These are phyloP conservation scores for Paragyromitra xinjiangensis DNA, from an alignment of 495 filamentous ascomycete species.

Conservation along the genomic window DNA sequence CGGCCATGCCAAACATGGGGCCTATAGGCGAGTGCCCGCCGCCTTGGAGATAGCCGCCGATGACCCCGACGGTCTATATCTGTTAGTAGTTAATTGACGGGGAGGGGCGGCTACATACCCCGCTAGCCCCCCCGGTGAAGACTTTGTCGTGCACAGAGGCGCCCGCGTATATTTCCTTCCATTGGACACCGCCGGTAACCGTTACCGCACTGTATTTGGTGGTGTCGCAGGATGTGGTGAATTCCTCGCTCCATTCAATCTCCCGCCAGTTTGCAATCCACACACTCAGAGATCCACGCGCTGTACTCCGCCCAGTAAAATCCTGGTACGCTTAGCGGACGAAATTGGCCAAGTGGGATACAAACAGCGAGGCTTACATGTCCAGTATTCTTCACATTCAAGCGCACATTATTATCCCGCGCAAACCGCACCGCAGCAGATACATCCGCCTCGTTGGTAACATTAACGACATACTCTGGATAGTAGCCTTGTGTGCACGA, in stretches of 20 bases:
- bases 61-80: slow-evolving; percentile 4
- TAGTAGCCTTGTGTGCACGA: slow-evolving; percentile 20
- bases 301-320: slow-evolving; percentile 64
- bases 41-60: slow-evolving; percentile 60
- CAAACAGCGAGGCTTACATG: slow-evolving; percentile 5
- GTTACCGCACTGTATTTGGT: slow-evolving; percentile 60
- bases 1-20: slow-evolving; percentile 65
- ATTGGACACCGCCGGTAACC: slow-evolving; percentile 64
- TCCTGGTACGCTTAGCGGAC: not conserved
- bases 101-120: slow-evolving; percentile 5
- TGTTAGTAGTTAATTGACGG: not conserved
- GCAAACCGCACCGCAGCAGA: slow-evolving; percentile 26
- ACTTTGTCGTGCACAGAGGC: not conserved
- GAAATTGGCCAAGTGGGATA: not conserved
- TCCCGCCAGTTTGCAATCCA: slow-evolving; percentile 66
- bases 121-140: slow-evolving; percentile 20
- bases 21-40: slow-evolving; percentile 68
- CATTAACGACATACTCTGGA: slow-evolving; percentile 53
- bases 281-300: slow-evolving; percentile 62
- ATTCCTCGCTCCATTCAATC: slow-evolving; percentile 61
- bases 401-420: slow-evolving; percentile 1
- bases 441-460: slow-evolving; percentile 10
- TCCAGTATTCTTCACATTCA: slow-evolving; percentile 36
- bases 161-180: slow-evolving; percentile 59
- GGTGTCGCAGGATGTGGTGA: slow-evolving; percentile 34